Evolutionary conservation across 2,329 filamentous ascomycete genomes (phyloP), one percentile per base, ranked within the genome.

Genomic region (Hypoxylon sp.): DNA sequence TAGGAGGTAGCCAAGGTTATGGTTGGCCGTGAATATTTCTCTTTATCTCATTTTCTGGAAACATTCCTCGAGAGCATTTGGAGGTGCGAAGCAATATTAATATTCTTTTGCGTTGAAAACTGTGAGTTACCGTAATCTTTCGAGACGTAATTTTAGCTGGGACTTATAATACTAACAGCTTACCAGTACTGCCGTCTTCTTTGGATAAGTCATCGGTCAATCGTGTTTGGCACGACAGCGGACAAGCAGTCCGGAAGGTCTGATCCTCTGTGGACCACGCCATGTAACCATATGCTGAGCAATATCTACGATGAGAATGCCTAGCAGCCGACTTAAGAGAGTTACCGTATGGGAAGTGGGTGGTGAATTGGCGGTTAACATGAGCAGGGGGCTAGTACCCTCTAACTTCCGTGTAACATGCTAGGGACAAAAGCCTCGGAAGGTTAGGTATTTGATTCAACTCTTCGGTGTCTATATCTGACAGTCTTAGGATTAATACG

Each of bases 201-300:
- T 31, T 17, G 7, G 19, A 5, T 35, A 35, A 15, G 24, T 11
- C 10, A 21, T 37, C 10, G 15, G 35, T 17, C 50, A 37, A 37
- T 37, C 24, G 13, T 21, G n/a, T 37, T 21, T 24, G 13, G 21
- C 5, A 17, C 7, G 19, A 39, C 29, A 35, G 32, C 21, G 3
- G 15, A 19, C 32, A 35, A 17, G 32, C 21, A 17, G 11, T 24
- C 21, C 35, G 52, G 10, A 21, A 3, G 35, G 17, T 54, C 27
- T 44, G 8, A 8, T 54, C 35, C 6, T 42, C 19, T 27, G 31
- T 29, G 17, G n/a, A 32, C 31, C 59, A 55, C 51, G 51, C 53
- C 48, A 60, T 35, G 27, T 8, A 52, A 32, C 48, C 27, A 37
- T 31, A 24, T 15, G 21, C 59, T 48, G 52, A 51, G 59, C 15